These are phyloP conservation scores for Chytriomyces confervae DNA, from an alignment of 192 early-diverging fungal genomes.

Conservation along the genomic window DNA sequence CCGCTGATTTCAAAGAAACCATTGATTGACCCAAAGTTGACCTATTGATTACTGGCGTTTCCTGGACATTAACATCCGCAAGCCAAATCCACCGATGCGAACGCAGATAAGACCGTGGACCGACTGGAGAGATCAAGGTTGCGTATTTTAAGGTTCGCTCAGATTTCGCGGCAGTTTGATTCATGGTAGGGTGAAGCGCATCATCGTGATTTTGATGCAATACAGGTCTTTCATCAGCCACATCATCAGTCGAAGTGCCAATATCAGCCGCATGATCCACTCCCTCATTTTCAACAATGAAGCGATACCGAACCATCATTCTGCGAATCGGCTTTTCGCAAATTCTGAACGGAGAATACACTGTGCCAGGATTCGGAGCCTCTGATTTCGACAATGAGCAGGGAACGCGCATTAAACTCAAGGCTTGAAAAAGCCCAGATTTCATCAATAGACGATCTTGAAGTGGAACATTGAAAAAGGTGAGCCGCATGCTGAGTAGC, in stretches of 20 bases:
- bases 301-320: constrained; percentile 44
- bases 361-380: constrained; percentile 3
- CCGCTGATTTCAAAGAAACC: background rate
- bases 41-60: background rate
- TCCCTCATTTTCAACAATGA: constrained; percentile 22
- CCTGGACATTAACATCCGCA: constrained; percentile 37
- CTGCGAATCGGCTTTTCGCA: constrained; percentile 47
- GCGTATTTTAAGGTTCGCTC: constrained; percentile 11
- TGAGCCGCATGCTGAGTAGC: constrained; percentile 40
- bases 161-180: constrained; percentile 1
- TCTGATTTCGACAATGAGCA: constrained; percentile 19
- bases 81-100: constrained; percentile 59
- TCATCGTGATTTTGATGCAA: too few species aligned
- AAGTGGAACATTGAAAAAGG: constrained; percentile 49
- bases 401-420: constrained; percentile 5
- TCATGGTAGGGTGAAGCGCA: background rate
- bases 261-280: too few species aligned
- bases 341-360: constrained; percentile 49
- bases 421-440: constrained; percentile 25
- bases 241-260: too few species aligned
- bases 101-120: constrained; percentile 46
- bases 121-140: constrained; percentile 32
- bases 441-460: constrained; percentile 35
- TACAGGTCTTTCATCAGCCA: too few species aligned
- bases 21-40: background rate